A percentile compares a stretch with the other conserved stretches of the same genome.
Evolutionary conservation across 345 rosid genomes (phyloP).

Genomic region (Eucalyptus albens): DNA sequence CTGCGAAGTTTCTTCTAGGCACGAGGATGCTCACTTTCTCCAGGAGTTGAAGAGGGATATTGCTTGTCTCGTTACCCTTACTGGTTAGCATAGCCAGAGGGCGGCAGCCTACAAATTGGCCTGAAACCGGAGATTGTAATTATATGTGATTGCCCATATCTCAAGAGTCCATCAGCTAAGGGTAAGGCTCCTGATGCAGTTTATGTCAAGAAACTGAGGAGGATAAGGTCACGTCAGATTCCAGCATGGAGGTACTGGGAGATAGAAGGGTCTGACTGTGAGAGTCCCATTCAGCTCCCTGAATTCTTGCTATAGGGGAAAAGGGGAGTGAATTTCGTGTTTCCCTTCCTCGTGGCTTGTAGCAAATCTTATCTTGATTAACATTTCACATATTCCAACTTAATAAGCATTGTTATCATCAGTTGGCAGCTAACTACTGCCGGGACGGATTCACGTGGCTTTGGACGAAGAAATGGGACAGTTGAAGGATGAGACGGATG

Average conservation of each 20-base stretch:
- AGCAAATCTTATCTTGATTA: not conserved
- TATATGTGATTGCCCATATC: not conserved
- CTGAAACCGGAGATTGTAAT: not conserved
- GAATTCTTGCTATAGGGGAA: not conserved
- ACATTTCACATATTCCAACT: not conserved
- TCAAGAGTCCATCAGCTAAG: not conserved
- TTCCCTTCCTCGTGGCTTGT: not conserved
- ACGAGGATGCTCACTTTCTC: not conserved
- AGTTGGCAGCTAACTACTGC: not conserved
- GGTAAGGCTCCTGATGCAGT: not conserved
- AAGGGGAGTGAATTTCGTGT: not conserved
- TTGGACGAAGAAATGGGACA: constrained; percentile 55
- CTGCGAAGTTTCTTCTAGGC: not conserved
- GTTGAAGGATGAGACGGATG: constrained; percentile 20
- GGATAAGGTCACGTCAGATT: not conserved
- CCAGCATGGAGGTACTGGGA: not conserved
- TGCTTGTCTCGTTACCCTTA: not conserved
- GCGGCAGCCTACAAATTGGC: not conserved
- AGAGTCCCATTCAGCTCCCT: not conserved
- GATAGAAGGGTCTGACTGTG: not conserved
- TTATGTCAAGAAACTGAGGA: not conserved
- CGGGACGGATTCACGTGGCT: constrained; percentile 51
- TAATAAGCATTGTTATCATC: not conserved
- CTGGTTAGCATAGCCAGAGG: not conserved
- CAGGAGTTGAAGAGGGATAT: not conserved